phyloP scores from a whole-genome alignment of 495 filamentous ascomycete species.

The Collariella sp. region DNA sequence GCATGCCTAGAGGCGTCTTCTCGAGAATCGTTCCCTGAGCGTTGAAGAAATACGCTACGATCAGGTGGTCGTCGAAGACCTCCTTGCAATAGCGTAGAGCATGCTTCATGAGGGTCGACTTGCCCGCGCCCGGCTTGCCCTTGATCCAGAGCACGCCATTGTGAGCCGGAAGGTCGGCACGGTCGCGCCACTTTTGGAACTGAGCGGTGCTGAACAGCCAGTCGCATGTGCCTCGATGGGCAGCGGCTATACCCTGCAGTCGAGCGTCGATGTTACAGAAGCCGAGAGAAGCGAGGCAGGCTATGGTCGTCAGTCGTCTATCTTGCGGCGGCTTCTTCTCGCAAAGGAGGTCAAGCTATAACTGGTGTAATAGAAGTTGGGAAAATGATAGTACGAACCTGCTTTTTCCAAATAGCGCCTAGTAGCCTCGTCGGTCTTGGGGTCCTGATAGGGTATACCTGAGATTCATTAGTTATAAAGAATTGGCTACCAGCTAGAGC shows the following conservation, averaged over 20 bases:
- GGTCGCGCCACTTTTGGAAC: slow-evolving; percentile 39
- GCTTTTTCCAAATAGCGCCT: not conserved
- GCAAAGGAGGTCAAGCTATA: not conserved
- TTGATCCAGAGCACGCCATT: slow-evolving; percentile 46
- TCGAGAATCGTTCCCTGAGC: slow-evolving; percentile 34
- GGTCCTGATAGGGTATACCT: not conserved
- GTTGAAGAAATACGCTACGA: slow-evolving; percentile 19
- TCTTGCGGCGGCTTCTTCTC: not conserved
- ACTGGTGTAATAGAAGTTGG: not conserved
- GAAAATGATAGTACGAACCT: not conserved
- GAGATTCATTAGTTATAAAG: not conserved
- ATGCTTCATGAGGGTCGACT: slow-evolving; percentile 30
- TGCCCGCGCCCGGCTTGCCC: slow-evolving; percentile 46
- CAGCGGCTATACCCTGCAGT: not conserved
- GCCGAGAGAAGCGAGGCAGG: not conserved
- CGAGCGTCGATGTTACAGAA: not conserved
- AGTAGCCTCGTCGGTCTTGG: not conserved
- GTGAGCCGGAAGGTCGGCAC: slow-evolving; percentile 23
- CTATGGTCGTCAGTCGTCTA: not conserved
- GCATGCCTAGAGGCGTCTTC: slow-evolving; percentile 43
- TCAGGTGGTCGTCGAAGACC: slow-evolving; percentile 12
- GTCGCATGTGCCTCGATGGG: not conserved
- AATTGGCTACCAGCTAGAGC: not conserved
- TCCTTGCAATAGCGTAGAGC: not conserved
- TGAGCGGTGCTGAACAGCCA: slow-evolving; percentile 10